These are phyloP conservation scores for Daldinia sp. DNA, from an alignment of 2,329 filamentous ascomycete genomes.

Conservation along the genomic window DNA sequence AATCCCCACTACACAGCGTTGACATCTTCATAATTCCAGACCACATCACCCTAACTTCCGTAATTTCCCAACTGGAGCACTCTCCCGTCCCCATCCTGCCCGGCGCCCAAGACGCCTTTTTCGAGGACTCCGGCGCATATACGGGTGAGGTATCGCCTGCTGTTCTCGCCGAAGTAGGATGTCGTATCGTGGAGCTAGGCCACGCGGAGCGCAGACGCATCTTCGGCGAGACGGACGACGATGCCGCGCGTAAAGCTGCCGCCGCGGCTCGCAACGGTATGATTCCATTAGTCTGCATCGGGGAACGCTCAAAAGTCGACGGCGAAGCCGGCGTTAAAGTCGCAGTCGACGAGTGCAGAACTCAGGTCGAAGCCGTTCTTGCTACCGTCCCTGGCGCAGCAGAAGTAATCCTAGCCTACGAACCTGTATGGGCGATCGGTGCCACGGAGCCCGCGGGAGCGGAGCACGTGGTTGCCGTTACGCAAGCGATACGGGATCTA, in stretches of 20 bases:
- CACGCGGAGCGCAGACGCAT: slow-evolving; percentile 79
- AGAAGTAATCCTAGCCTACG: slow-evolving; percentile 82
- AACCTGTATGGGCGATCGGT: slow-evolving; percentile 90
- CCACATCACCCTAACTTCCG: slow-evolving; percentile 71
- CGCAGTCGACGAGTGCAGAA: slow-evolving; percentile 71
- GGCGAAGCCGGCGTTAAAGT: slow-evolving; percentile 25
- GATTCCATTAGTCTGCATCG: slow-evolving; percentile 81
- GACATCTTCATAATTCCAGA: slow-evolving; percentile 78
- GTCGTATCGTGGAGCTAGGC: slow-evolving; percentile 77
- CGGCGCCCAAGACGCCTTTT: slow-evolving; percentile 80
- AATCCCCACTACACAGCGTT: slow-evolving; percentile 38
- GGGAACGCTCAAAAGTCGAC: slow-evolving; percentile 66
- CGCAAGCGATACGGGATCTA: slow-evolving; percentile 66
- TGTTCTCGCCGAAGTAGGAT: slow-evolving; percentile 72
- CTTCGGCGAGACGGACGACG: slow-evolving; percentile 77
- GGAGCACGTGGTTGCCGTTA: slow-evolving; percentile 76
- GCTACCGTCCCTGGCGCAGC: slow-evolving; percentile 66
- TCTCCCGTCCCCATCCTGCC: slow-evolving; percentile 64
- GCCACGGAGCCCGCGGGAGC: slow-evolving; percentile 74
- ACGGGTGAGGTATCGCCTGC: slow-evolving; percentile 80
- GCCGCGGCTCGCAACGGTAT: slow-evolving; percentile 74
- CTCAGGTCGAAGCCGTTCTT: slow-evolving; percentile 72
- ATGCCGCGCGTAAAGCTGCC: slow-evolving; percentile 72
- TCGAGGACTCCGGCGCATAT: slow-evolving; percentile 74
- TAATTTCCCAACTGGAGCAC: slow-evolving; percentile 57